Evolutionary conservation across 805 yeast genomes (phyloP).

Genomic region (Wickerhamiella bombiphila): DNA sequence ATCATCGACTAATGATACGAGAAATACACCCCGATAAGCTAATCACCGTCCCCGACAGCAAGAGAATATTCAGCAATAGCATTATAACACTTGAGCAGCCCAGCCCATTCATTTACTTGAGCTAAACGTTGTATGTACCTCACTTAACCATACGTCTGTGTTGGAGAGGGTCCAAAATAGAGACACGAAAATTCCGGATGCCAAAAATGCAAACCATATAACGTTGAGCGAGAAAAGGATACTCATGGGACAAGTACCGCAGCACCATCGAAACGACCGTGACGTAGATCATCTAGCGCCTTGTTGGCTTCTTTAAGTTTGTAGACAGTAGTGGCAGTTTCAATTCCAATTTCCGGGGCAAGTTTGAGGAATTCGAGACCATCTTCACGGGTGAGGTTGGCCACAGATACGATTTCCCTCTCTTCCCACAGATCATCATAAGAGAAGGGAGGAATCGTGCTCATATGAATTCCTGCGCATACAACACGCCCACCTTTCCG

Average conservation of each 20-base stretch:
- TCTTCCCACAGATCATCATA: constrained; percentile 3
- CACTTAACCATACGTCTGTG: no score
- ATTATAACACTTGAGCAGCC: no score
- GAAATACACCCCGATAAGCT: no score
- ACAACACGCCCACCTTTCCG: constrained; percentile 2
- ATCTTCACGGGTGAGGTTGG: constrained; percentile 2
- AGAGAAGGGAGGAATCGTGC: constrained; percentile 1
- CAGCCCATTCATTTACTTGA: no score
- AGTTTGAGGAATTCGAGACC: not conserved
- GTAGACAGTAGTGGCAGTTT: constrained; percentile 1
- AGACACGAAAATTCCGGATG: no score
- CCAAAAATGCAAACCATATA: no score
- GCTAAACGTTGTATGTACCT: no score
- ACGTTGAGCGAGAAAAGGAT: no score
- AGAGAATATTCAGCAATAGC: no score
- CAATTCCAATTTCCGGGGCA: not conserved
- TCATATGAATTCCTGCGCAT: constrained; percentile 2
- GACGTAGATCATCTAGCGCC: constrained; percentile 1
- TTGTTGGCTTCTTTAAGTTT: constrained; percentile 1
- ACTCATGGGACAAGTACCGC: not conserved
- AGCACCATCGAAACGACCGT: constrained; percentile 1
- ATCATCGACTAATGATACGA: no score
- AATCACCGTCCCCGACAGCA: no score
- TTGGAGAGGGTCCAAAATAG: no score
- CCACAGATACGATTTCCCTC: constrained; percentile 1